These are phyloP conservation scores for Oleoguttula mirabilis DNA, from an alignment of 495 filamentous ascomycete genomes.

Conservation along the genomic window DNA sequence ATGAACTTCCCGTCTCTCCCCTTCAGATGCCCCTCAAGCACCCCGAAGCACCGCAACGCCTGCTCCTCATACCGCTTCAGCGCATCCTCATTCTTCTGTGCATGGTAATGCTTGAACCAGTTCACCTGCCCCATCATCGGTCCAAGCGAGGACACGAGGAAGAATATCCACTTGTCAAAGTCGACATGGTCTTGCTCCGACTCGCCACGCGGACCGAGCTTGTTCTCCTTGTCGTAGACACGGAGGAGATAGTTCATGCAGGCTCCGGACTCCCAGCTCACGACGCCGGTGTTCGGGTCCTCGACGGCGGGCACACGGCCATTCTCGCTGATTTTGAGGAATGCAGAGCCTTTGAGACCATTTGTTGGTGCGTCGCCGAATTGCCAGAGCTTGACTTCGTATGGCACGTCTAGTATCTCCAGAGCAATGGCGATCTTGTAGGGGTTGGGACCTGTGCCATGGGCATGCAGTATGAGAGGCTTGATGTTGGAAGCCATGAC, in stretches of 20 bases:
- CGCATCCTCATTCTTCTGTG: conserved; percentile 32
- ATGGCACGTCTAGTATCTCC: conserved; percentile 21
- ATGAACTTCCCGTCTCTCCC: conserved; percentile 32
- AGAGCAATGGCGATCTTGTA: conserved; percentile 27
- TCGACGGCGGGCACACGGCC: conserved; percentile 23
- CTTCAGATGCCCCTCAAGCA: conserved; percentile 34
- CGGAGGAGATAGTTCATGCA: conserved; percentile 61
- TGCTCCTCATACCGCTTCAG: conserved; percentile 31
- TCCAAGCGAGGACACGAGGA: conserved; percentile 33
- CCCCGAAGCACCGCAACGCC: conserved; percentile 32
- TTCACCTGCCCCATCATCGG: conserved; percentile 32
- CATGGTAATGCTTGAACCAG: conserved; percentile 32
- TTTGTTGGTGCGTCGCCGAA: conserved; percentile 22
- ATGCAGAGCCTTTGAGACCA: conserved; percentile 23
- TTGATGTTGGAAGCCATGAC: conserved; percentile 18
- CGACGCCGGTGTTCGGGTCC: conserved; percentile 34
- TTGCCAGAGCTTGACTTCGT: conserved; percentile 24
- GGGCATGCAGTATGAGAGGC: conserved; percentile 31
- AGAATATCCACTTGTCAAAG: conserved; percentile 39
- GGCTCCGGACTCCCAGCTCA: conserved; percentile 52
- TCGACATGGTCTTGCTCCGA: conserved; percentile 34
- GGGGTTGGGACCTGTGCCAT: conserved; percentile 34
- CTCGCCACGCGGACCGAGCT: conserved; percentile 30
- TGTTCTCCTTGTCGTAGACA: conserved; percentile 51
- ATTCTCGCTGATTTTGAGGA: conserved; percentile 24